Conservation (phyloP, 2,329 filamentous ascomycete species). For the Corniculantispora saksenae region DNA sequence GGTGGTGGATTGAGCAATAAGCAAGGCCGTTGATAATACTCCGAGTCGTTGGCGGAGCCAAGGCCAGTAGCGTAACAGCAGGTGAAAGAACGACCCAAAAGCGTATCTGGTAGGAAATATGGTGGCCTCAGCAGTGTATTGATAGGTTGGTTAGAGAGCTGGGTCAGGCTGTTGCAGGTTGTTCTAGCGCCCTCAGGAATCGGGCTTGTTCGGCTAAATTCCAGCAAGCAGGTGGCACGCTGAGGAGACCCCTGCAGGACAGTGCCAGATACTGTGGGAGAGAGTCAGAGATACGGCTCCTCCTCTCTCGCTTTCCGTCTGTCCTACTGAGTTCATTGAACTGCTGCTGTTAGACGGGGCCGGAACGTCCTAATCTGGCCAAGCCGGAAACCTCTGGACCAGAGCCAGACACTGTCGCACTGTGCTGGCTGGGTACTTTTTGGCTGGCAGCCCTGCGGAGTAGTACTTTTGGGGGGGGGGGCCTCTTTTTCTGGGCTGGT, state of each 20-base stretch:
- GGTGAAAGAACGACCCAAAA: not conserved
- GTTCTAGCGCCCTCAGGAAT: slow-evolving; percentile 1
- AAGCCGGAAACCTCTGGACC: not conserved
- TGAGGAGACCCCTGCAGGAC: not conserved
- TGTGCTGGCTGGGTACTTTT: slow-evolving; percentile 6
- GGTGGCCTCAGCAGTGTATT: not conserved
- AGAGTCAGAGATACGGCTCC: not conserved
- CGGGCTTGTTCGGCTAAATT: slow-evolving; percentile 12
- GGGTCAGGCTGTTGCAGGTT: not conserved
- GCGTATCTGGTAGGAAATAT: not conserved
- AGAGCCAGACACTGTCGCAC: not conserved
- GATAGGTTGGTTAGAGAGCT: not conserved
- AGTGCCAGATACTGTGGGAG: not conserved
- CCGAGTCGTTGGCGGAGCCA: slow-evolving; percentile 8
- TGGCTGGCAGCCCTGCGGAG: slow-evolving; percentile 16
- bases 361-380: slow-evolving; percentile 10
- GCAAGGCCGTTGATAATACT: slow-evolving; percentile 8
- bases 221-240: not conserved
- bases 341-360: not conserved
- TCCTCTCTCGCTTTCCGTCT: too few species aligned
- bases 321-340: not conserved
- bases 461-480: slow-evolving; percentile 20
- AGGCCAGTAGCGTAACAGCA: not conserved
- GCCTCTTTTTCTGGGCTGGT: slow-evolving; percentile 7
- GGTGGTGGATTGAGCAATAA: not conserved